Percentiles rank a stretch among this genome's conserved stretches.
Conservation (phyloP, 202 grass and related monocot species). For the Brachypodium distachyon region DNA sequence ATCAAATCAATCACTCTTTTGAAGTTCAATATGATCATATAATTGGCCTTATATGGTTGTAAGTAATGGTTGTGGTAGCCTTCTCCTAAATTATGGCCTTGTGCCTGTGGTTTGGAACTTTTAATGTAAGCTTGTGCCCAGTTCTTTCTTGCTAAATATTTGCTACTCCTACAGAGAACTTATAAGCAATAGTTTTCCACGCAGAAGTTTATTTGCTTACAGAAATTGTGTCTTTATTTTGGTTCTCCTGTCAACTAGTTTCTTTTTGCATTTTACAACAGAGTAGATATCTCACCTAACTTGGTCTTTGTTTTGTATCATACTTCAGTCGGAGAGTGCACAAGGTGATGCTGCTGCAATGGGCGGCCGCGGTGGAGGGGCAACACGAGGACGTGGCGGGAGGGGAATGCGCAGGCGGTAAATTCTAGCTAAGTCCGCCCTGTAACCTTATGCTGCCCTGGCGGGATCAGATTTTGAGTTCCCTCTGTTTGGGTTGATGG, state of each 20-base stretch:
- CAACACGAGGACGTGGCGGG: constrained; percentile 75
- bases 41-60: neutral
- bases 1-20: neutral
- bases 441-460: neutral
- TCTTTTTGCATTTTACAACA: neutral
- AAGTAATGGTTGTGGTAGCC: neutral
- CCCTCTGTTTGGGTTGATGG: neutral
- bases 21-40: neutral
- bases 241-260: neutral
- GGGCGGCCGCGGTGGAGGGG: constrained; percentile 65
- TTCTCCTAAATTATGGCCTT: neutral
- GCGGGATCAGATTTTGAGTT: neutral
- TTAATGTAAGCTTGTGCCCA: neutral
- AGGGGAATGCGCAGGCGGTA: constrained; percentile 86
- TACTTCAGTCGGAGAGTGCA: constrained; percentile 67
- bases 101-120: neutral
- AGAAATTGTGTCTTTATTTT: neutral
- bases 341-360: constrained; percentile 93
- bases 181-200: neutral
- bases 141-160: neutral
- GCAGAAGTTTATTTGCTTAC: neutral
- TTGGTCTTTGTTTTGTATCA: neutral
- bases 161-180: too few species aligned
- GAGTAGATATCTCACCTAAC: neutral
- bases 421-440: neutral